These are phyloP conservation scores for Medicago ruthenica DNA, from an alignment of 306 rosid genomes.

Conservation along the genomic window DNA sequence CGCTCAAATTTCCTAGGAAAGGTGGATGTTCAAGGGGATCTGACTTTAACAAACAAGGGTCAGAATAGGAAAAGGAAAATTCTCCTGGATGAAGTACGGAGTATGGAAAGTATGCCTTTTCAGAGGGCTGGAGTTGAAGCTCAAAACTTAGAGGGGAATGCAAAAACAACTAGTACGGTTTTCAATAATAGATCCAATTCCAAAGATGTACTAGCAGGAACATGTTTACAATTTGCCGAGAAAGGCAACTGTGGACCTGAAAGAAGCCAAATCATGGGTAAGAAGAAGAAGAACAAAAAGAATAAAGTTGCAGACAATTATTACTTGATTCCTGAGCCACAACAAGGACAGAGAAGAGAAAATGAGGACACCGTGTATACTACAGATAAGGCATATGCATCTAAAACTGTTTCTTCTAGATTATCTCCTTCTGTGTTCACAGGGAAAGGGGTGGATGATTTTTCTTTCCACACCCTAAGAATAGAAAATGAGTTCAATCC, in stretches of 20 bases:
- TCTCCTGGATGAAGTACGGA: slow-evolving; percentile 57
- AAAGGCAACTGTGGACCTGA: slow-evolving; percentile 54
- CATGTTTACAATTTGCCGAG: slow-evolving; percentile 46
- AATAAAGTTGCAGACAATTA: slow-evolving; percentile 49
- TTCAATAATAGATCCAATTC: slow-evolving; percentile 50
- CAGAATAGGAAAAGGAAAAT: slow-evolving; percentile 72
- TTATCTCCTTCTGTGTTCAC: slow-evolving; percentile 45
- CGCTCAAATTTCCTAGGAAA: slow-evolving; percentile 53
- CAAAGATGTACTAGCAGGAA: slow-evolving; percentile 49
- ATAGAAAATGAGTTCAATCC: slow-evolving; percentile 58
- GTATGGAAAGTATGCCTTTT: slow-evolving; percentile 45
- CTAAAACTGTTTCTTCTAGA: slow-evolving; percentile 46
- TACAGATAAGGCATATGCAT: slow-evolving; percentile 44
- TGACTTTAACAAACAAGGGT: slow-evolving; percentile 44
- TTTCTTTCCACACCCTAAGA: slow-evolving; percentile 47
- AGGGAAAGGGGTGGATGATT: slow-evolving; percentile 50
- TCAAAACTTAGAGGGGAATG: slow-evolving; percentile 49
- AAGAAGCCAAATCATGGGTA: slow-evolving; percentile 50
- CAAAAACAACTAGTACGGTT: slow-evolving; percentile 44
- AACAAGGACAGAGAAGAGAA: slow-evolving; percentile 50
- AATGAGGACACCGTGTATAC: slow-evolving; percentile 42
- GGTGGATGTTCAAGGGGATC: slow-evolving; percentile 58
- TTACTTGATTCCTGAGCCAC: slow-evolving; percentile 51
- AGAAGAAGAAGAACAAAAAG: slow-evolving; percentile 70
- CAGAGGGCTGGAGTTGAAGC: slow-evolving; percentile 46